Conservation (phyloP, 768 basidiomycete species). For the Lepiota venenata region DNA sequence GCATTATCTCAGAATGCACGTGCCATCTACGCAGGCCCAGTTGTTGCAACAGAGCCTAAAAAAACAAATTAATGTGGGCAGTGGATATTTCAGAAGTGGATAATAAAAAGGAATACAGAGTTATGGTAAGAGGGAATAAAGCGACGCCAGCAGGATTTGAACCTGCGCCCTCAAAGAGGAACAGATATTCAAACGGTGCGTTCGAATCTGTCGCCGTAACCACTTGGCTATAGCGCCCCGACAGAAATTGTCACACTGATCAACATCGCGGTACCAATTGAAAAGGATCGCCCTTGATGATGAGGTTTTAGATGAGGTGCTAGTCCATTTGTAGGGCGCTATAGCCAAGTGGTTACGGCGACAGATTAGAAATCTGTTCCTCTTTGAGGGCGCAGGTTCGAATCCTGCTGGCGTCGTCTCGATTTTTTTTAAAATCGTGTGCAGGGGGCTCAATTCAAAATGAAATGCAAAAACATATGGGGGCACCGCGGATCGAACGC, state of each 20-base stretch:
- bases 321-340: slow-evolving; percentile 41
- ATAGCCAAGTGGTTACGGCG: slow-evolving; percentile 81
- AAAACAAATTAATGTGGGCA: neutral
- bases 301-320: too few species aligned
- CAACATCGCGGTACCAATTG: too few species aligned
- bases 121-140: neutral
- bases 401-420: slow-evolving; percentile 18
- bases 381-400: slow-evolving; percentile 64
- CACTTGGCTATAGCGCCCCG: slow-evolving; percentile 63
- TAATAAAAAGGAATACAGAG: too few species aligned
- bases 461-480: slow-evolving; percentile 37
- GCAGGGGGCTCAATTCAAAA: too few species aligned
- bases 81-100: too few species aligned
- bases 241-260: too few species aligned
- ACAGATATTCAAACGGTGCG: slow-evolving; percentile 14
- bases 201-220: slow-evolving; percentile 78
- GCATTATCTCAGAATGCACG: neutral
- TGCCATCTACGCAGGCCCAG: too few species aligned
- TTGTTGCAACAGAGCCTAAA: too few species aligned
- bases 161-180: slow-evolving; percentile 32
- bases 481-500: slow-evolving; percentile 79
- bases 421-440: neutral
- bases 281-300: too few species aligned
- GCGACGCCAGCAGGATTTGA: slow-evolving; percentile 34
- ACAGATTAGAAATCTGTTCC: slow-evolving; percentile 75